Percentiles rank a stretch among this genome's conserved stretches.
Conservation (phyloP, 169 alveolate genomes). For the Cryptosporidium sp. region DNA sequence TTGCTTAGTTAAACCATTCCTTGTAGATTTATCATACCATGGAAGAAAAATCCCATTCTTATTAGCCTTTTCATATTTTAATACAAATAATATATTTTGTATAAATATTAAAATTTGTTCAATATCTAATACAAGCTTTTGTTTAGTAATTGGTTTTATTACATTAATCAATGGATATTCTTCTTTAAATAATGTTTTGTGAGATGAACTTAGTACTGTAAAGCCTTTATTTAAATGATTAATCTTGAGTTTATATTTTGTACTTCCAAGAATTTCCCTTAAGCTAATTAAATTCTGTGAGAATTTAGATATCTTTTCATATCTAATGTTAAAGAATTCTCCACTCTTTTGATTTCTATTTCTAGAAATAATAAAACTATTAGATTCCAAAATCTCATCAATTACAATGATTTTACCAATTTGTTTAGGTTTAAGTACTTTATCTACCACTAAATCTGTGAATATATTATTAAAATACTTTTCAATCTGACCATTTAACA, state of each 20-base stretch:
- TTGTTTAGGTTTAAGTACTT: not conserved
- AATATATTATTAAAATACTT: constrained; percentile 10
- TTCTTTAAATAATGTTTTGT: not conserved
- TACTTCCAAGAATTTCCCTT: not conserved
- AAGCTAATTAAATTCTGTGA: constrained; percentile 18
- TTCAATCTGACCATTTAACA: constrained; percentile 18
- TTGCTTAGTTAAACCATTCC: constrained; percentile 11
- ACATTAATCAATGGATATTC: not conserved
- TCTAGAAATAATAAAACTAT: constrained; percentile 29
- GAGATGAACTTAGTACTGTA: not conserved
- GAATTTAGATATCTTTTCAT: constrained; percentile 17
- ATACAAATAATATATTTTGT: constrained; percentile 20
- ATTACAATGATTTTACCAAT: constrained; percentile 5
- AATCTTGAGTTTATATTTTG: not conserved
- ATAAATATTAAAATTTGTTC: constrained; percentile 32
- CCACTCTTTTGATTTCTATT: not conserved
- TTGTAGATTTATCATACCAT: constrained; percentile 28
- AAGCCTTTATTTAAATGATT: not conserved
- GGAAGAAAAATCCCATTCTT: constrained; percentile 25
- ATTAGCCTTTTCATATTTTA: constrained; percentile 4
- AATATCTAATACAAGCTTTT: constrained; percentile 22
- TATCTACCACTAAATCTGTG: not conserved
- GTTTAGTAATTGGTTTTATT: constrained; percentile 4
- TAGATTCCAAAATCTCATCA: constrained; percentile 18
- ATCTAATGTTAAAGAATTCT: constrained; percentile 4